These are phyloP conservation scores for Pythium brassicae DNA, from an alignment of 352 stramenopile genomes.

Conservation along the genomic window DNA sequence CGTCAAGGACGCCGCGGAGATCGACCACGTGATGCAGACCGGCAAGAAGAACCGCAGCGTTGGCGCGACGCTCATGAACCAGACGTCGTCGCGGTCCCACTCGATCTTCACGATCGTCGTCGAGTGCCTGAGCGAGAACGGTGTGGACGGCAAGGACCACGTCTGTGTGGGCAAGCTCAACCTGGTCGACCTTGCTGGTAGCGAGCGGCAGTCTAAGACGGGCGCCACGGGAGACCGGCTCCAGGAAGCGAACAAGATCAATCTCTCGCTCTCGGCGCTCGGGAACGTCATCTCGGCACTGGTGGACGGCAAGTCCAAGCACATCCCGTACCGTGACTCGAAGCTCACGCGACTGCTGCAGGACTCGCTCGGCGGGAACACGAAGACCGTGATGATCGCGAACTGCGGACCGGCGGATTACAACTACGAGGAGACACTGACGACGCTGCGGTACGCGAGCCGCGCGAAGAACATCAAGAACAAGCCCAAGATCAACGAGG, in stretches of 20 bases:
- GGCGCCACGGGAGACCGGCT: constrained; percentile 64
- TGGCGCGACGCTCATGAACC: constrained; percentile 97
- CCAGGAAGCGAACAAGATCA: constrained; percentile 82
- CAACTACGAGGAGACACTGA: constrained; percentile 95
- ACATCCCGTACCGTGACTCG: constrained; percentile 79
- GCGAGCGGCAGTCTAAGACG: constrained; percentile 72
- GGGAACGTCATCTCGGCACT: constrained; percentile 87
- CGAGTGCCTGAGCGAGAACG: constrained; percentile 81
- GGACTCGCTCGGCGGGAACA: constrained; percentile 90
- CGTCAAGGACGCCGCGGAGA: constrained; percentile 86
- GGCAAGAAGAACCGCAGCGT: constrained; percentile 95
- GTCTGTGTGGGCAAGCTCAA: constrained; percentile 97
- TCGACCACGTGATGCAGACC: constrained; percentile 90
- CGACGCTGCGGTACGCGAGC: constrained; percentile 95
- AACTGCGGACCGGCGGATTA: constrained; percentile 95
- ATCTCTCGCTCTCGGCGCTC: constrained; percentile 54
- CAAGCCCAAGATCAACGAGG: constrained; percentile 94
- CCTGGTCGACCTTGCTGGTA: constrained; percentile 82
- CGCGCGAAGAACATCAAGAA: constrained; percentile 98
- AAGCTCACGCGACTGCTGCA: constrained; percentile 89
- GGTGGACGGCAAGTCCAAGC: constrained; percentile 62
- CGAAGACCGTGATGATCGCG: constrained; percentile 98
- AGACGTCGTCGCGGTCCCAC: constrained; percentile 95
- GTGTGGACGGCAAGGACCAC: constrained; percentile 81
- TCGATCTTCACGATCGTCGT: constrained; percentile 97